Evolutionary conservation across 1,139 yeast species (phyloP).

Genomic region (Hemisphaericaspora subhashii): DNA sequence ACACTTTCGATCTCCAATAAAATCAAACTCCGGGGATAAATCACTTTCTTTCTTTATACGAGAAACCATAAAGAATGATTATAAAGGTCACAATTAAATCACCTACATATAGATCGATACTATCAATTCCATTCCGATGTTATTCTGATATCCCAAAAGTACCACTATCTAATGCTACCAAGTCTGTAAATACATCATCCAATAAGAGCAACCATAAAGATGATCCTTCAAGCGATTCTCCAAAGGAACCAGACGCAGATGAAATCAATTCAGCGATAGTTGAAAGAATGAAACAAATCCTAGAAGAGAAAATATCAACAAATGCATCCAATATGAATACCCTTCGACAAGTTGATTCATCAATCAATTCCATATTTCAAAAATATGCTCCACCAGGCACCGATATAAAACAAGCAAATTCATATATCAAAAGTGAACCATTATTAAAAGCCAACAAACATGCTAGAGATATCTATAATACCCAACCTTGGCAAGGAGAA

Average conservation of each 20-base stretch:
- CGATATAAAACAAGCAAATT: constrained; percentile 14
- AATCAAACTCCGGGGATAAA: too few relatives aligned
- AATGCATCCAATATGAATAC: constrained; percentile 13
- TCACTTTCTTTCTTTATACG: too few relatives aligned
- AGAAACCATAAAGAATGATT: too few relatives aligned
- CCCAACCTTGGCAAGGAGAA: constrained; percentile 69
- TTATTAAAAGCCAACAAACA: constrained; percentile 41
- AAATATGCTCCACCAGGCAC: constrained; percentile 10
- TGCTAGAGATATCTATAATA: constrained; percentile 44
- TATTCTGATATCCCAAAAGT: too few relatives aligned
- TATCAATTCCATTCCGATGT: too few relatives aligned
- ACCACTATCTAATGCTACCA: too few relatives aligned
- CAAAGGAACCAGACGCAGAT: constrained; percentile 6
- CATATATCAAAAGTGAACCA: constrained; percentile 30
- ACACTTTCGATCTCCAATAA: too few relatives aligned
- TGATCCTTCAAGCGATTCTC: neutral
- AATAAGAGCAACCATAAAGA: neutral
- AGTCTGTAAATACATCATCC: too few relatives aligned
- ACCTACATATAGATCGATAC: too few relatives aligned
- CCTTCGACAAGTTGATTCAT: constrained; percentile 17
- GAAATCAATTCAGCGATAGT: constrained; percentile 21
- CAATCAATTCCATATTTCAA: constrained; percentile 12
- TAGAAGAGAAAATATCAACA: constrained; percentile 26
- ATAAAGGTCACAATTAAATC: too few relatives aligned
- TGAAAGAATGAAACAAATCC: constrained; percentile 28